Percentiles rank a stretch among this genome's conserved stretches.
Conservation (phyloP, 2,329 filamentous ascomycete species). For the Fusarium burgessii region DNA sequence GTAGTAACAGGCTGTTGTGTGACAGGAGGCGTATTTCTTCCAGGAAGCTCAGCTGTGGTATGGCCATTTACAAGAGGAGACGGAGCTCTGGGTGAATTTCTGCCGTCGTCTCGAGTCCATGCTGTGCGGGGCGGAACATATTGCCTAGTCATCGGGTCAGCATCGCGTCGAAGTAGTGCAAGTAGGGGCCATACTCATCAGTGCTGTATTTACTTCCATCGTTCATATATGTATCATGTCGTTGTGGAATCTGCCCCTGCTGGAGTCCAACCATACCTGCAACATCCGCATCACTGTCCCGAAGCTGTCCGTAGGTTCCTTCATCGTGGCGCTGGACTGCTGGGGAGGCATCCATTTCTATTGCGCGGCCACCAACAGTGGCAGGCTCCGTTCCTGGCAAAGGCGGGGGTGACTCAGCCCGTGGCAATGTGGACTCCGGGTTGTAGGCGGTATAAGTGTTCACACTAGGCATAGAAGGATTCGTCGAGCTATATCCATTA, state of each 20-base stretch:
- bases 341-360: conserved; percentile 83
- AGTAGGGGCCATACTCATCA: conserved; percentile 68
- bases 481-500: conserved; percentile 47
- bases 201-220: conserved; percentile 79
- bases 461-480: conserved; percentile 50
- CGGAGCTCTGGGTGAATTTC: conserved; percentile 59
- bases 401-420: conserved; percentile 74
- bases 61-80: conserved; percentile 57
- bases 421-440: conserved; percentile 61
- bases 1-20: conserved; percentile 41
- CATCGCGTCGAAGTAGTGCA: not conserved
- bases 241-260: conserved; percentile 59
- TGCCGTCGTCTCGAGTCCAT: conserved; percentile 63
- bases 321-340: conserved; percentile 56
- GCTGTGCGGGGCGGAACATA: conserved; percentile 68
- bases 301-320: conserved; percentile 61
- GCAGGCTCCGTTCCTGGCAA: conserved; percentile 60
- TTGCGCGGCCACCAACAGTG: conserved; percentile 69
- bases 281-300: conserved; percentile 78
- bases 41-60: conserved; percentile 53
- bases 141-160: conserved; percentile 50
- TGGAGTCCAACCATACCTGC: conserved; percentile 80
- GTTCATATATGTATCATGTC: conserved; percentile 67
- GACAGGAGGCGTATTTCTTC: conserved; percentile 51
- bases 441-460: conserved; percentile 60